A percentile compares a stretch with the other conserved stretches of the same genome.
Evolutionary conservation across 768 basidiomycete species (phyloP).

Genomic region (Chlorophyllum brunneum): DNA sequence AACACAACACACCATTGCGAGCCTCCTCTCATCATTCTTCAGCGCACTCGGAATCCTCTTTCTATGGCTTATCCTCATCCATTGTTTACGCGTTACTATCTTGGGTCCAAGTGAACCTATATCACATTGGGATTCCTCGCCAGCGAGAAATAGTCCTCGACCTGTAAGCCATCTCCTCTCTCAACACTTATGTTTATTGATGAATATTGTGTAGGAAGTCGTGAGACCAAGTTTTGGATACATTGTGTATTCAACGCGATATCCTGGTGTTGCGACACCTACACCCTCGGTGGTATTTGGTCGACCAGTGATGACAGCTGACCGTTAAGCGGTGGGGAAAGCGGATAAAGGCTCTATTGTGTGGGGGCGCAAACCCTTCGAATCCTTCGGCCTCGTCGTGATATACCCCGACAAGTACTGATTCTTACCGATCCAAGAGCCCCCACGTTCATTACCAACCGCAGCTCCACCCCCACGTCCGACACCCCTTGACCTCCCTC

Average conservation of each 20-base stretch:
- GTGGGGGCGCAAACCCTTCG: not conserved
- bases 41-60: constrained; percentile 1
- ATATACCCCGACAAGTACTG: not conserved
- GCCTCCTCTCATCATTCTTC: not conserved
- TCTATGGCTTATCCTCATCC: constrained; percentile 3
- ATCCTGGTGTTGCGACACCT: not conserved
- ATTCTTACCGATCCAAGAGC: not conserved
- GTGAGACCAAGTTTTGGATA: constrained; percentile 5
- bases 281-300: not conserved
- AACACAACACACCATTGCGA: not conserved
- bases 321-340: not conserved
- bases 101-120: not conserved
- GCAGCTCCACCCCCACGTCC: not conserved
- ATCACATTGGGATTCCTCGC: not conserved
- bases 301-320: not conserved
- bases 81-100: not conserved
- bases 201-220: not conserved
- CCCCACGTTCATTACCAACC: not conserved
- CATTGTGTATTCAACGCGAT: not conserved
- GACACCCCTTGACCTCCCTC: not conserved
- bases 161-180: not conserved
- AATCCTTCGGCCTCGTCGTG: not conserved
- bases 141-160: not conserved
- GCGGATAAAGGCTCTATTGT: too few species aligned
- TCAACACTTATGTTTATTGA: not conserved